Base-by-base conservation (phyloP, 192 early-diverging fungal genomes). In the Pilaira anomala region DNA sequence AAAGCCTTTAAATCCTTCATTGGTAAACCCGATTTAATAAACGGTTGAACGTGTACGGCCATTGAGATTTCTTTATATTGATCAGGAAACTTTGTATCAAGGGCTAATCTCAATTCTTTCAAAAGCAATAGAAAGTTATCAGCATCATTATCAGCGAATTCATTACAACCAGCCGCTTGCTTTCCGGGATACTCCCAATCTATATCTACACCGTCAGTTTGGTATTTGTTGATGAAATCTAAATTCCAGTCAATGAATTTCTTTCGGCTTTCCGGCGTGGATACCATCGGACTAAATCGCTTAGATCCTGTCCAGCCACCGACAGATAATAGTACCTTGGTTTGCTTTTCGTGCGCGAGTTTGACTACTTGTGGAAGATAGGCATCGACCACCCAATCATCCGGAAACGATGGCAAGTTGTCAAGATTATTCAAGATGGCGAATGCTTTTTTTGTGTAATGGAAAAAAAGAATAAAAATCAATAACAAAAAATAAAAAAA, bases 241-340 rank as follows among this genome's bases (percentile, higher is more conserved):
- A 83, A 53, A 42, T 86, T 85, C 50, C 82, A 72, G n/a, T 80
- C 72, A 25, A 87, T 83, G 36, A 89, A 78, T 13, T 69, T 66
- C 8, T 77, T 81, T 19, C 88, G 79, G 42, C 75, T 75, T 18
- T 66, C 73, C 7, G 70, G 14, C 24, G 73, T 73, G n/a, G 76
- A 71, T 50, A 79, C 79, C 62, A 89, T 81, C 1, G 75, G 55
- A 11, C 82, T 85, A 55, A 89, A 77, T 13, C 73, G 73, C 66
- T 87, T 80, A 1, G 87, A 88, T 16, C 89, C 88, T 13, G 84
- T 88, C 89, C 89, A 91, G 18, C 89, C 89, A 55, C 89, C 89
- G 22, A 89, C 76, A 7, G 83, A 78, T 13, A 91, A 48, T 14
- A 85, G 60, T 13, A 91, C 68, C 41, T 84, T 85, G 68, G 76